Evolutionary conservation across 306 rosid species (phyloP).

Genomic region (Morella rubra): DNA sequence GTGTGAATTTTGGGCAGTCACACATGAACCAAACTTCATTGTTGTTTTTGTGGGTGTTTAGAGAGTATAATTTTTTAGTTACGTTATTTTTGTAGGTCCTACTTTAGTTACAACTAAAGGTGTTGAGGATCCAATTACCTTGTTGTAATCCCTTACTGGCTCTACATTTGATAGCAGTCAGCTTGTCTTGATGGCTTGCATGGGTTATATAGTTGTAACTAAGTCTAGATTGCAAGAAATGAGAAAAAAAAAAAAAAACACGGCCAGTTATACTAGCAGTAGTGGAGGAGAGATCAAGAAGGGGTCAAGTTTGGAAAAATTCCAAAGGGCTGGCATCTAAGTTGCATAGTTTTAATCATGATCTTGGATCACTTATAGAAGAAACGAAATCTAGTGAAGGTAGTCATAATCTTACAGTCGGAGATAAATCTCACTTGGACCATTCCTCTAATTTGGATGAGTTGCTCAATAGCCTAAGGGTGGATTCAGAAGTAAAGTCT

Average conservation of each 20-base stretch:
- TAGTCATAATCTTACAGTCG: conserved; percentile 34
- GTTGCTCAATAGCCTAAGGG: conserved; percentile 55
- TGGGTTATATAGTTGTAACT: conserved; percentile 81
- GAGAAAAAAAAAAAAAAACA: conserved; percentile 75
- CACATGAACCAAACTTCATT: conserved; percentile 16
- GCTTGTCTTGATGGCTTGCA: conserved; percentile 89
- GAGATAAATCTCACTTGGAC: conserved; percentile 28
- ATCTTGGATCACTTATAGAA: conserved; percentile 49
- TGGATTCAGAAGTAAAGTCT: conserved; percentile 61
- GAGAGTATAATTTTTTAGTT: conserved; percentile 1
- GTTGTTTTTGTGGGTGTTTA: conserved; percentile 15
- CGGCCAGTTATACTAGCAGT: conserved; percentile 65
- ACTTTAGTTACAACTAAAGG: conserved; percentile 79
- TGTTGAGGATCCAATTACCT: conserved; percentile 87
- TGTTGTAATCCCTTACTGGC: conserved; percentile 78
- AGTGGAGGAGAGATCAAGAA: conserved; percentile 67
- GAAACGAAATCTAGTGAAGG: conserved; percentile 39
- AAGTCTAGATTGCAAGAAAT: conserved; percentile 71
- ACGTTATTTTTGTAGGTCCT: conserved; percentile 58
- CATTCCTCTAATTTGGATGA: conserved; percentile 51
- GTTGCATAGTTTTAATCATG: conserved; percentile 83
- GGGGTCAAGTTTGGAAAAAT: conserved; percentile 71
- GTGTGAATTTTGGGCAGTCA: conserved; percentile 8
- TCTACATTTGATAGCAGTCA: conserved; percentile 98
- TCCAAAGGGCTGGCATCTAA: conserved; percentile 88